Conservation (phyloP, 352 stramenopile genomes). For the Thraustochytrium aureum region DNA sequence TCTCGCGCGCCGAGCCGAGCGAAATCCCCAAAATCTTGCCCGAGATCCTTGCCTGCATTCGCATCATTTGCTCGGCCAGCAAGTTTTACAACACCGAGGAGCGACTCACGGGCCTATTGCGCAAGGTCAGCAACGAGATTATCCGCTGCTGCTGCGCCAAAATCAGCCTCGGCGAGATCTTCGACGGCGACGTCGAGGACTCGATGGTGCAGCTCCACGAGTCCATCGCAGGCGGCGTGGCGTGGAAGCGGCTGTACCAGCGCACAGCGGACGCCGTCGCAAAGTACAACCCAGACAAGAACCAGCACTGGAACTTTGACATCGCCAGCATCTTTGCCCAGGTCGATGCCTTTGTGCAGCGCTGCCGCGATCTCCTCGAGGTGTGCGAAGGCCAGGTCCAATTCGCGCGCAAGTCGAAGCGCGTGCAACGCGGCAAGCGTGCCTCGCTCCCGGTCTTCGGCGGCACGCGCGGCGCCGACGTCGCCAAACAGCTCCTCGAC, state of each 20-base stretch:
- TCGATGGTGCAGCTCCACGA: conserved; percentile 82
- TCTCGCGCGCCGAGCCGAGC: conserved; percentile 72
- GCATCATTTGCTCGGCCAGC: conserved; percentile 89
- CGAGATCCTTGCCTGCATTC: conserved; percentile 86
- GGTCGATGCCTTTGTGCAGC: conserved; percentile 93
- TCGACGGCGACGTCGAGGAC: conserved; percentile 85
- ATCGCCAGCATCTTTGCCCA: conserved; percentile 92
- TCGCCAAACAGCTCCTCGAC: conserved; percentile 82
- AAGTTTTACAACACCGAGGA: conserved; percentile 93
- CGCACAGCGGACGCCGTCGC: conserved; percentile 57
- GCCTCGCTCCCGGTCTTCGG: conserved; percentile 78
- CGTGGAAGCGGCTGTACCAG: conserved; percentile 83
- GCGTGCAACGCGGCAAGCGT: conserved; percentile 60
- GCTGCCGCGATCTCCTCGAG: conserved; percentile 88
- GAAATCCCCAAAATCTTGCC: conserved; percentile 85
- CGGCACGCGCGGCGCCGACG: conserved; percentile 83
- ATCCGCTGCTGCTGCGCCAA: conserved; percentile 81
- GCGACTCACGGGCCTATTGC: conserved; percentile 81
- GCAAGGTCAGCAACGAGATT: conserved; percentile 93
- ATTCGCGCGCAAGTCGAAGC: conserved; percentile 76
- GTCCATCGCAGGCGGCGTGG: conserved; percentile 83
- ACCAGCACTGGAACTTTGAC: conserved; percentile 82
- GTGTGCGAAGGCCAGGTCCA: conserved; percentile 94
- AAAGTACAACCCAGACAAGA: conserved; percentile 59
- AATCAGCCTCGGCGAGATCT: conserved; percentile 82